Percentiles rank a stretch among this genome's conserved stretches.
Evolutionary conservation across 176 grass and related monocot species (phyloP).

Genomic region (Carex cristatella): DNA sequence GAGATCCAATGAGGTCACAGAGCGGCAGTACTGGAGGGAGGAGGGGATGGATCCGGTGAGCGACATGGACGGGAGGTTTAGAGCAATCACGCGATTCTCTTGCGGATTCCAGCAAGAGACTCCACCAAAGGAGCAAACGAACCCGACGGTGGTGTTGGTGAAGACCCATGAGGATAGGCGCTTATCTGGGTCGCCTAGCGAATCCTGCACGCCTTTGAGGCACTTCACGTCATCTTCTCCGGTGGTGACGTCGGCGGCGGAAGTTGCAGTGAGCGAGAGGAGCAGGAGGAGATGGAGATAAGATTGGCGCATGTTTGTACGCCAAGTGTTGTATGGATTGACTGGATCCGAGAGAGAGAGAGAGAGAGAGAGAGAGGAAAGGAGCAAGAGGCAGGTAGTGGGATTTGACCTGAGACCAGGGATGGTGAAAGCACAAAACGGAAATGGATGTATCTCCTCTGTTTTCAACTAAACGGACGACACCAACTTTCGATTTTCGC

Average conservation of each 20-base stretch:
- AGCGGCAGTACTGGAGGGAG: constrained; percentile 54
- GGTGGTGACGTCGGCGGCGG: not conserved
- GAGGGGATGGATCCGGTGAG: constrained; percentile 52
- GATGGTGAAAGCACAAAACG: not conserved
- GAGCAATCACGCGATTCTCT: constrained; percentile 57
- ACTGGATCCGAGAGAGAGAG: not conserved
- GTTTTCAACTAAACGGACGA: not conserved
- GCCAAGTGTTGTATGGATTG: constrained; percentile 21
- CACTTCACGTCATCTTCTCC: constrained; percentile 61
- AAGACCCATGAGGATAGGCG: constrained; percentile 41
- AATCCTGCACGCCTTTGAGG: constrained; percentile 36
- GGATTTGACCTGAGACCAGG: constrained; percentile 21
- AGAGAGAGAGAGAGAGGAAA: not conserved
- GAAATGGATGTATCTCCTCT: not conserved
- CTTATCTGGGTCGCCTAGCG: constrained; percentile 19
- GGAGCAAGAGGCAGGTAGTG: constrained; percentile 11
- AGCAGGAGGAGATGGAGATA: not conserved
- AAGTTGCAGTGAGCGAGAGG: not conserved
- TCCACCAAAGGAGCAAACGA: constrained; percentile 51
- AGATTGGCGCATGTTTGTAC: not conserved
- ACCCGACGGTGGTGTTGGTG: constrained; percentile 35
- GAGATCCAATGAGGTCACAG: constrained; percentile 61
- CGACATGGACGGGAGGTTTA: constrained; percentile 48
- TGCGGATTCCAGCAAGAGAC: constrained; percentile 68
- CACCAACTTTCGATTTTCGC: not conserved